Percentiles rank a stretch among this genome's conserved stretches.
Evolutionary conservation across 805 yeast genomes (phyloP).

Genomic region (Lachancea thermotolerans): DNA sequence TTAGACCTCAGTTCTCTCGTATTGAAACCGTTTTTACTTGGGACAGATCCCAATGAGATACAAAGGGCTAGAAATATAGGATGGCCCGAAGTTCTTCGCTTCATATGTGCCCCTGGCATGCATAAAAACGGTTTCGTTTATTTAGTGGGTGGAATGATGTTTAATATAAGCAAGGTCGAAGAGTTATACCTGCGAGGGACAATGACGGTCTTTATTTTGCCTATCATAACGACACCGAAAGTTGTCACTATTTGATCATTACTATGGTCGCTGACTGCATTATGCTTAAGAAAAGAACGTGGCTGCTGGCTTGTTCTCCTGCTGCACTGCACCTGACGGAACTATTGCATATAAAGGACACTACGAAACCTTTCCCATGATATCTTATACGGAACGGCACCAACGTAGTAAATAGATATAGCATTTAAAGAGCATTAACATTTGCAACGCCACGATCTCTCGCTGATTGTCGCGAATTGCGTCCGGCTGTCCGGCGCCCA

Average conservation of each 20-base stretch:
- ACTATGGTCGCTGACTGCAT: neutral
- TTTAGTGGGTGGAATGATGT: conserved; percentile 26
- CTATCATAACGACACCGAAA: conserved; percentile 14
- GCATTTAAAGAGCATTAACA: too few species aligned
- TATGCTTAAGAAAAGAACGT: neutral
- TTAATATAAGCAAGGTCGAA: conserved; percentile 9
- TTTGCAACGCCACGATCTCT: too few species aligned
- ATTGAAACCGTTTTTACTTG: neutral
- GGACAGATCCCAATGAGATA: neutral
- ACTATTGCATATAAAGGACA: too few species aligned
- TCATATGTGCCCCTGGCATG: conserved; percentile 1
- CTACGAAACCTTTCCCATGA: too few species aligned
- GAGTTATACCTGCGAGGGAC: conserved; percentile 26
- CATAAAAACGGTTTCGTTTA: conserved; percentile 7
- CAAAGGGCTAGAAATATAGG: neutral
- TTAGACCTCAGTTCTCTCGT: neutral
- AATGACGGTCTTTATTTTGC: conserved; percentile 23
- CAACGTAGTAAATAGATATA: too few species aligned
- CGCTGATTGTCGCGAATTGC: too few species aligned
- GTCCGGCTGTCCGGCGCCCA: too few species aligned
- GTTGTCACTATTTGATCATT: neutral
- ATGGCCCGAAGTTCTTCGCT: conserved; percentile 1
- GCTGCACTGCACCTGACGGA: neutral
- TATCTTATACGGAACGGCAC: too few species aligned
- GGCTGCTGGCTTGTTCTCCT: neutral